Percentiles rank a stretch among this genome's conserved stretches.
Conservation (phyloP, 352 stramenopile genomes). For the Blastocystis sp. region DNA sequence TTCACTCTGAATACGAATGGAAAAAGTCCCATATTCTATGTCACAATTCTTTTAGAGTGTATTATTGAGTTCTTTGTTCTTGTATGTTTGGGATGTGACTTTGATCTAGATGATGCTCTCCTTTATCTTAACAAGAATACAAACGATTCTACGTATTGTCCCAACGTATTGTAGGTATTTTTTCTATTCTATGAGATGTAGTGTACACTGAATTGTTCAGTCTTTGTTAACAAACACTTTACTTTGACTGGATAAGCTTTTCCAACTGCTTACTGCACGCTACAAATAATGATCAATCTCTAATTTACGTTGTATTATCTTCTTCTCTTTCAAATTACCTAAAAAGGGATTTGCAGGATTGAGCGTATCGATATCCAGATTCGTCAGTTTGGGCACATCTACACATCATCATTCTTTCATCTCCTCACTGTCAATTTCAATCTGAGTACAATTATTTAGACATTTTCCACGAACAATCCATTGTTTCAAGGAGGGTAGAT, state of each 20-base stretch:
- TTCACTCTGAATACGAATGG: neutral
- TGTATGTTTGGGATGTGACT: neutral
- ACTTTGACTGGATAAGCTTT: neutral
- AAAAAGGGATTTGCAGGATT: neutral
- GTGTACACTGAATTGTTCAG: constrained; percentile 44
- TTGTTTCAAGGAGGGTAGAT: neutral
- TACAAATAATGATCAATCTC: neutral
- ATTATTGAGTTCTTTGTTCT: constrained; percentile 5
- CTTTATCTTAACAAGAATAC: constrained; percentile 8
- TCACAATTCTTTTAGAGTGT: constrained; percentile 4
- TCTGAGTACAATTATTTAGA: neutral
- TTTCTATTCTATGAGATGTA: neutral
- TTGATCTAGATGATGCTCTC: neutral
- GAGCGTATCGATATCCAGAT: neutral
- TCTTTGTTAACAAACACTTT: constrained; percentile 11
- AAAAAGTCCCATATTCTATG: neutral
- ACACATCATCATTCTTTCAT: neutral
- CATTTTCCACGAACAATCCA: neutral
- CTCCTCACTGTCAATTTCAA: neutral
- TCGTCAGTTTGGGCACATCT: neutral
- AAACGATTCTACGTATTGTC: constrained; percentile 40
- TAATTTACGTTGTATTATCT: neutral
- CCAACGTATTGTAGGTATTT: neutral
- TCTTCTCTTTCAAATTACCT: neutral
- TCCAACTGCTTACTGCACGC: neutral